phyloP scores from a whole-genome alignment of 768 basidiomycete genomes.

The Lentinula detonsa region DNA sequence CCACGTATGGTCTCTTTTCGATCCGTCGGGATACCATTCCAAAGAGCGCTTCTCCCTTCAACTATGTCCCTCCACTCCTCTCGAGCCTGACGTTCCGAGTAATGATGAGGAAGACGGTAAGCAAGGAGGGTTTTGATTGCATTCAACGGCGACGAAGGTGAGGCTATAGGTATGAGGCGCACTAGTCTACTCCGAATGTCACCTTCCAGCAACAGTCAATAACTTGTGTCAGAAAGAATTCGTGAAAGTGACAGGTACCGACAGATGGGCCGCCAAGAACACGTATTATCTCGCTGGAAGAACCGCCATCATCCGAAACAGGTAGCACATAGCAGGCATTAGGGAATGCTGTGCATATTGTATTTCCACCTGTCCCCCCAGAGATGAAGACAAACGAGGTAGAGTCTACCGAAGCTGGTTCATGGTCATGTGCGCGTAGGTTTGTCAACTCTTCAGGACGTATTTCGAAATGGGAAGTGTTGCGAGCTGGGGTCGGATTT shows the following conservation, averaged over 20 bases:
- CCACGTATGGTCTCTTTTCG: slow-evolving; percentile 90
- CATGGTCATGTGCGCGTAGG: neutral
- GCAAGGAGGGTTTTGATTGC: slow-evolving; percentile 75
- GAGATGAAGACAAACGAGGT: slow-evolving; percentile 70
- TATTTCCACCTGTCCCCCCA: slow-evolving; percentile 93
- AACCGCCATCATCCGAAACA: slow-evolving; percentile 94
- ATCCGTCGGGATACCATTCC: slow-evolving; percentile 84
- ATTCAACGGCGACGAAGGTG: slow-evolving; percentile 54
- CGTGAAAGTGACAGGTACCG: slow-evolving; percentile 33
- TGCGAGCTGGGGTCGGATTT: slow-evolving; percentile 8
- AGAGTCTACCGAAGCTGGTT: neutral
- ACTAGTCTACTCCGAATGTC: slow-evolving; percentile 88
- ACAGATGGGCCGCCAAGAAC: slow-evolving; percentile 85
- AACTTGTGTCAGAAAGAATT: slow-evolving; percentile 5
- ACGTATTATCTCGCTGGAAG: slow-evolving; percentile 90
- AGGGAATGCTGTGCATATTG: slow-evolving; percentile 81
- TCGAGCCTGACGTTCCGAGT: slow-evolving; percentile 69
- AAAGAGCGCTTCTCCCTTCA: slow-evolving; percentile 76
- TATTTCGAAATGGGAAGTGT: slow-evolving; percentile 10
- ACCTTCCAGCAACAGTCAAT: slow-evolving; percentile 34
- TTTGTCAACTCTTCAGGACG: neutral
- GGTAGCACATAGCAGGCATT: slow-evolving; percentile 80
- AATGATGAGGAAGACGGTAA: slow-evolving; percentile 67
- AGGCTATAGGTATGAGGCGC: slow-evolving; percentile 71
- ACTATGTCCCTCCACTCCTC: slow-evolving; percentile 92